These are phyloP conservation scores for Monosporascus sp. DNA, from an alignment of 2,329 filamentous ascomycete genomes.

Conservation along the genomic window DNA sequence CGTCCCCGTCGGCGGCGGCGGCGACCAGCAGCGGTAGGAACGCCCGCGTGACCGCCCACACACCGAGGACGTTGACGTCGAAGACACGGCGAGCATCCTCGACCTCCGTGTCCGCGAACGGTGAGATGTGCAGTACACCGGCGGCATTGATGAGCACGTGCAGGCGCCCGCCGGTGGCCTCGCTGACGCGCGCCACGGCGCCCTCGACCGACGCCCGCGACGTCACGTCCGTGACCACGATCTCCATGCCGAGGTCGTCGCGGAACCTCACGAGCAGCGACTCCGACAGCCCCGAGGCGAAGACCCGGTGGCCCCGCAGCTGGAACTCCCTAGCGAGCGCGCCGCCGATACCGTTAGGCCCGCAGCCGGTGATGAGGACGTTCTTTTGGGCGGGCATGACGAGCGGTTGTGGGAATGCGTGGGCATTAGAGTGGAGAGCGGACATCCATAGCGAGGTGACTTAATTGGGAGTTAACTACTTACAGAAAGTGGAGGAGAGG, in stretches of 20 bases:
- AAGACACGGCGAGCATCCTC: conserved; percentile 10
- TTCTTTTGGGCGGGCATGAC: conserved; percentile 11
- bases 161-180: conserved; percentile 13
- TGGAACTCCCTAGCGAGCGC: conserved; percentile 24
- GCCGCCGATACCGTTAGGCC: conserved; percentile 18
- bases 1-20: background rate
- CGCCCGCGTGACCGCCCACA: conserved; percentile 11
- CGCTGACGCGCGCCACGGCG: conserved; percentile 8
- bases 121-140: conserved; percentile 13
- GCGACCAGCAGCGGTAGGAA: conserved; percentile 14
- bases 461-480: too few species aligned
- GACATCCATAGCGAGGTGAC: too few species aligned
- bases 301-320: conserved; percentile 23
- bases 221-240: conserved; percentile 20
- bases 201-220: conserved; percentile 12
- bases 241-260: conserved; percentile 15
- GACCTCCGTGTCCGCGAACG: conserved; percentile 13
- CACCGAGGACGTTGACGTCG: conserved; percentile 17
- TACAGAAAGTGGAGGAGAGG: too few species aligned
- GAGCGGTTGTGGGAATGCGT: too few species aligned
- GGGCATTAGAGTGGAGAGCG: too few species aligned
- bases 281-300: conserved; percentile 22
- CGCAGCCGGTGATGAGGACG: conserved; percentile 24
- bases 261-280: conserved; percentile 10
- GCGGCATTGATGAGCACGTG: conserved; percentile 24